phyloP scores from a whole-genome alignment of 768 basidiomycete species.

The Amanita subjunquillea region DNA sequence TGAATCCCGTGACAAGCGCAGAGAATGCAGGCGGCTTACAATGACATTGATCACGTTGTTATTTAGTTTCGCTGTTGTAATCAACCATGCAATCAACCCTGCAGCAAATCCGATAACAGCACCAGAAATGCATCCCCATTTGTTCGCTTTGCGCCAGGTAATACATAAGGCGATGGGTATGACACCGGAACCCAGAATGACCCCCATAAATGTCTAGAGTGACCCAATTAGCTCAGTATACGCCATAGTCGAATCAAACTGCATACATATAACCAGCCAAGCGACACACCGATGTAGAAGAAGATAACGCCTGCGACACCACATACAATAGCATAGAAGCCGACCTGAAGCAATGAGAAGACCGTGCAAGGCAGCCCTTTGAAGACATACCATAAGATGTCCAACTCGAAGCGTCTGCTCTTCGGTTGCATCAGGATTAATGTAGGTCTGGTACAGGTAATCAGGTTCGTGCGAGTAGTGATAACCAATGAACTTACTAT shows the following conservation, averaged over 20 bases:
- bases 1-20: background rate
- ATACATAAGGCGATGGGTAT: conserved; percentile 81
- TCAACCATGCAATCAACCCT: conserved; percentile 79
- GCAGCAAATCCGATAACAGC: conserved; percentile 56
- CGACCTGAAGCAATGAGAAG: conserved; percentile 32
- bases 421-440: conserved; percentile 77
- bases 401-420: conserved; percentile 58
- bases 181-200: conserved; percentile 76
- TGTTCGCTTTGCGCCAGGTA: conserved; percentile 81
- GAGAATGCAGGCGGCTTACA: conserved; percentile 23
- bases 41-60: conserved; percentile 59
- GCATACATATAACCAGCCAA: conserved; percentile 89
- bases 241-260: background rate
- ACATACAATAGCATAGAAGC: conserved; percentile 64
- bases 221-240: background rate
- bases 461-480: background rate
- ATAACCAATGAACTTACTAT: conserved; percentile 31
- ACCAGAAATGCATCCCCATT: conserved; percentile 73
- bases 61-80: conserved; percentile 65
- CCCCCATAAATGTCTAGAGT: conserved; percentile 75
- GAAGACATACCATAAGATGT: conserved; percentile 44
- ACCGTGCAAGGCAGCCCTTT: background rate
- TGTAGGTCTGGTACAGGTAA: conserved; percentile 41
- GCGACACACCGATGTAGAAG: conserved; percentile 82
- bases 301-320: conserved; percentile 80